These are phyloP conservation scores for Erysimum cheiri DNA, from an alignment of 441 rosid species.

Conservation along the genomic window DNA sequence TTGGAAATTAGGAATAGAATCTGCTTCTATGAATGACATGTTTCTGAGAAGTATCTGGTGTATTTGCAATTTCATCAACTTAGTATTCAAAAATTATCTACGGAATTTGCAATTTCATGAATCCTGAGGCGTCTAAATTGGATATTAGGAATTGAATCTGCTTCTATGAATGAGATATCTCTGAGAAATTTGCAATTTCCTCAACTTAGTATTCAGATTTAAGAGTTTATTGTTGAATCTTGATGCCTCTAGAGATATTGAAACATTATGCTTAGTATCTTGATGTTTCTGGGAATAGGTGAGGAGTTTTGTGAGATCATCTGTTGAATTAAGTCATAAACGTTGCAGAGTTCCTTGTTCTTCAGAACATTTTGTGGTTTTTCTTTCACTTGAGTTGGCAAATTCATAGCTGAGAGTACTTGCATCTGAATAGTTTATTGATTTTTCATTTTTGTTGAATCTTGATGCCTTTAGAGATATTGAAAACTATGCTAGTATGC, in stretches of 20 bases:
- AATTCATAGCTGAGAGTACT: no score
- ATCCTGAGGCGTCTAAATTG: neutral
- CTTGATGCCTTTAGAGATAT: neutral
- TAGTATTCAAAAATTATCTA: no score
- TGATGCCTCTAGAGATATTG: neutral
- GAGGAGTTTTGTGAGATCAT: neutral
- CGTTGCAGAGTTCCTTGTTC: neutral
- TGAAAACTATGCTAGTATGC: neutral
- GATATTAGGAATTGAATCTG: no score
- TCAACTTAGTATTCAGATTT: neutral
- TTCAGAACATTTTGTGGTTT: no score
- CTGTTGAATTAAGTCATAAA: neutral
- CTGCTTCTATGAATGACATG: neutral
- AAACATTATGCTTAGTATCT: neutral
- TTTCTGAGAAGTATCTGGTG: neutral
- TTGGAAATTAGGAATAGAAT: no score
- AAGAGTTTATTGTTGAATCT: neutral
- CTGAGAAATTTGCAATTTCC: neutral
- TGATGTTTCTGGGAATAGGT: neutral
- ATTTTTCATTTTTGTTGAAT: no score
- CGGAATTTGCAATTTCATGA: neutral
- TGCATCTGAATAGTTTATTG: slow-evolving; percentile 11
- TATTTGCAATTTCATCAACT: neutral
- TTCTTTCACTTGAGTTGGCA: no score
- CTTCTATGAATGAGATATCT: neutral